A percentile compares a stretch with the other conserved stretches of the same genome.
Conservation (phyloP, 1,284 basidiomycete species). For the Trichosporon sp. region DNA sequence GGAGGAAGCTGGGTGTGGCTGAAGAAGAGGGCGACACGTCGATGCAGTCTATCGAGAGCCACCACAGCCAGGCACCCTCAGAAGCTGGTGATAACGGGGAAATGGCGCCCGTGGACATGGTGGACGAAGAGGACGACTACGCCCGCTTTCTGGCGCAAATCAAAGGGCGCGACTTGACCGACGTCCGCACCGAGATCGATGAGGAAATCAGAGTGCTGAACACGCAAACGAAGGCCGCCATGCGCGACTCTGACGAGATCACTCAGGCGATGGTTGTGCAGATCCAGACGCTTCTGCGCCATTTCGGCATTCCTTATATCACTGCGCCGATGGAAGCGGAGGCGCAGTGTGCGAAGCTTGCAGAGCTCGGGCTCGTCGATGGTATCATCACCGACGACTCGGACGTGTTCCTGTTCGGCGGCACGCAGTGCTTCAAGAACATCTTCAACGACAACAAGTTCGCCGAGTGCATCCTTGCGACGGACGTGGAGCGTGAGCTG, state of each 20-base stretch:
- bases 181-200: constrained; percentile 82
- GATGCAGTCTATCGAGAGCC: background rate
- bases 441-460: constrained; percentile 99
- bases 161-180: constrained; percentile 72
- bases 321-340: constrained; percentile 99
- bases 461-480: constrained; percentile 86
- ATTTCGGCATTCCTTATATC: constrained; percentile 97
- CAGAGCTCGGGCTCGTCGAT: constrained; percentile 79
- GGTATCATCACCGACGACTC: constrained; percentile 99
- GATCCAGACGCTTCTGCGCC: constrained; percentile 86
- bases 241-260: constrained; percentile 91
- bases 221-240: constrained; percentile 76
- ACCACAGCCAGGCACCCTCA: background rate
- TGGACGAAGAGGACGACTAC: constrained; percentile 84
- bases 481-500: constrained; percentile 82
- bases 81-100: constrained; percentile 53
- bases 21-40: background rate
- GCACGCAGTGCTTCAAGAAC: constrained; percentile 89
- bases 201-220: constrained; percentile 80
- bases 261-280: constrained; percentile 92
- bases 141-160: constrained; percentile 85
- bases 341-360: constrained; percentile 93
- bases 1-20: background rate
- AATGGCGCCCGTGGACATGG: constrained; percentile 60
- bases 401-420: constrained; percentile 97